Base-by-base conservation (phyloP, 2,329 filamentous ascomycete species). In the Fonsecaea monophora region DNA sequence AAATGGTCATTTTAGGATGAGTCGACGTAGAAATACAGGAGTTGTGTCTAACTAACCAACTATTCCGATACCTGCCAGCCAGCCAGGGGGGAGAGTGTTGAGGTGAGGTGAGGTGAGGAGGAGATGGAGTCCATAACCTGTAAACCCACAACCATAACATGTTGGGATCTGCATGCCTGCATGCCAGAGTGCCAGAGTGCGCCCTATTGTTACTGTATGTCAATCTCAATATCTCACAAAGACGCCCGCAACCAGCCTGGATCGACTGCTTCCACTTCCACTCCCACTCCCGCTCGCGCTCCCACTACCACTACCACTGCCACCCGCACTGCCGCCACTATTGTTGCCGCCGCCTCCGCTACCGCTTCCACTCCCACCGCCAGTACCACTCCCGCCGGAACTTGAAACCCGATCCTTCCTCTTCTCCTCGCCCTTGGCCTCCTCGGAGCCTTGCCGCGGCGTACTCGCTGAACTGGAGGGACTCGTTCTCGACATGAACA, bases 181-280 rank as follows among this genome's bases (percentile, higher is more conserved):
- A n/a, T 15, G 21, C 40, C 9, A 4, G 15, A 15, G 18, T 45
- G 2, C 38, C 5, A 42, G 12, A 12, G 38, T 42, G 38, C 38
- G 15, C 45, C 25, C 18, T n/a, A 18, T 61, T n/a, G 4, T 25
- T 25, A 2, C 25, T 25, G 6, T 42, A n/a, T 37, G 2, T 42
- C 13, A 3, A 4, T 34, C 3, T 68, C 60, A 69, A 58, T 69
- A 69, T 63, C 68, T 65, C 62, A 69, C 68, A 65, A 69, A 69
- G 21, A 69, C 68, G 1, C 68, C 68, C 15, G 68, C 64, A 10
- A 69, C 68, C 13, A 69, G 45, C 45, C 68, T 65, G 8, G 65
- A 60, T 21, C 62, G 65, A 37, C 53, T 53, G 30, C 35, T 56
- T n/a, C 58, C 42, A 50, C 60, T 66, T 15, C 45, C 57, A 15